Evolutionary conservation across 2,329 filamentous ascomycete species (phyloP).

Genomic region (Nemania abortiva): DNA sequence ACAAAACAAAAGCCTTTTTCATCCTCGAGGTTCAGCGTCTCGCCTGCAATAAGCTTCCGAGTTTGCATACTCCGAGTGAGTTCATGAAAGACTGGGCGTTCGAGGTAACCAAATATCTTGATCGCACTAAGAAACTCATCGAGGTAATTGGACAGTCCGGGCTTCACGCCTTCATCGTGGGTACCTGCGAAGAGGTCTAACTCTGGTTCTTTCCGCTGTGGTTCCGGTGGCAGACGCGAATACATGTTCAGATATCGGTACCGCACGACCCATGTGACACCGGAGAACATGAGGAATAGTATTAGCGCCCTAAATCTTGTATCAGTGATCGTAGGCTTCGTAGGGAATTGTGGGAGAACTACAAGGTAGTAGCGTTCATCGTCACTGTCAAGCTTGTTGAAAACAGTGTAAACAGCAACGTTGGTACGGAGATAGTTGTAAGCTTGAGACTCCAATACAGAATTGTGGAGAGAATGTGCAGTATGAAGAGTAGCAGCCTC

Average conservation of each 20-base stretch:
- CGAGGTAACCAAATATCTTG: constrained; percentile 98
- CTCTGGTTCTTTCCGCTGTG: constrained; percentile 94
- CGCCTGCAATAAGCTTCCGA: constrained; percentile 92
- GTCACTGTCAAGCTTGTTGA: constrained; percentile 89
- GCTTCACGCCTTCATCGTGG: constrained; percentile 89
- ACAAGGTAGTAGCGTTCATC: constrained; percentile 98
- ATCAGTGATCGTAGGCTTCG: constrained; percentile 56
- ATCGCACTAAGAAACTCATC: constrained; percentile 99
- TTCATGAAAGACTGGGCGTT: constrained; percentile 97
- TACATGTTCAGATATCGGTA: constrained; percentile 99
- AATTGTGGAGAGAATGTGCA: constrained; percentile 68
- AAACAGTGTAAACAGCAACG: constrained; percentile 76
- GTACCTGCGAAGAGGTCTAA: constrained; percentile 95
- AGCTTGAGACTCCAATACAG: constrained; percentile 87
- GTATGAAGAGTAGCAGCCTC: constrained; percentile 64
- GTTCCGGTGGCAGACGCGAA: constrained; percentile 89
- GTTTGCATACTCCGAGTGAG: constrained; percentile 99
- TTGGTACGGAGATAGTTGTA: constrained; percentile 88
- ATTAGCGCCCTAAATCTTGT: constrained; percentile 57
- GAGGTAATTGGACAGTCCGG: constrained; percentile 93
- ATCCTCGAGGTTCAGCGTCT: constrained; percentile 94
- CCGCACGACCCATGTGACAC: constrained; percentile 90
- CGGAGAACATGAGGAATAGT: constrained; percentile 85
- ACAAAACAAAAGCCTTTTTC: constrained; percentile 98
- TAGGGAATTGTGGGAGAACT: constrained; percentile 53